These are phyloP conservation scores for Plenodomus tracheiphilus DNA, from an alignment of 2,329 filamentous ascomycete species.

Conservation along the genomic window DNA sequence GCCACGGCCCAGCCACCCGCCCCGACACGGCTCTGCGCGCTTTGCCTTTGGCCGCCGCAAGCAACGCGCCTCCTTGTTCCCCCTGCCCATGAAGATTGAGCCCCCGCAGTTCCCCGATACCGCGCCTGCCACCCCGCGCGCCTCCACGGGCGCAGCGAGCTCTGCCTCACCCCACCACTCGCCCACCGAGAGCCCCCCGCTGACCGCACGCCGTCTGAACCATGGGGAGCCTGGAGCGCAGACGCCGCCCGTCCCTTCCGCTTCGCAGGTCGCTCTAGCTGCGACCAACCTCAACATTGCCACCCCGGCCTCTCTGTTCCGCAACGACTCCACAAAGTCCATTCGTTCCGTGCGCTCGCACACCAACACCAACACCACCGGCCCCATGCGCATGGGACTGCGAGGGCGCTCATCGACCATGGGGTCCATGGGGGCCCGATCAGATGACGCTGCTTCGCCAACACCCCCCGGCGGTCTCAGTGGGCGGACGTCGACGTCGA, in stretches of 20 bases:
- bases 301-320: slow-evolving; percentile 53
- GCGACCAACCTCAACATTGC: slow-evolving; percentile 51
- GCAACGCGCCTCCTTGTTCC: slow-evolving; percentile 74
- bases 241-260: slow-evolving; percentile 50
- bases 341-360: slow-evolving; percentile 67
- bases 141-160: slow-evolving; percentile 45
- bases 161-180: slow-evolving; percentile 39
- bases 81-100: slow-evolving; percentile 75
- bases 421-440: slow-evolving; percentile 76
- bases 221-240: slow-evolving; percentile 33
- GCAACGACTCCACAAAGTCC: slow-evolving; percentile 65
- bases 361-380: slow-evolving; percentile 60
- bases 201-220: slow-evolving; percentile 38
- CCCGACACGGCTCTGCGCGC: slow-evolving; percentile 64
- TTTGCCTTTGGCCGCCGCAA: slow-evolving; percentile 80
- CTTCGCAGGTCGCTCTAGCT: slow-evolving; percentile 57
- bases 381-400: slow-evolving; percentile 61
- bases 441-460: slow-evolving; percentile 69
- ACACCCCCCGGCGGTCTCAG: slow-evolving; percentile 51
- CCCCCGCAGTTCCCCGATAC: slow-evolving; percentile 51
- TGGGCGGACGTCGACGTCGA: slow-evolving; percentile 78
- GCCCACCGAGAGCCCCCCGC: slow-evolving; percentile 41
- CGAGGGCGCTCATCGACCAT: slow-evolving; percentile 87
- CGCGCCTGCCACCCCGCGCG: slow-evolving; percentile 51
- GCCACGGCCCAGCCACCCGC: slow-evolving; percentile 52